Evolutionary conservation across 768 basidiomycete species (phyloP).

Genomic region (Omphalotus guepiniiformis): DNA sequence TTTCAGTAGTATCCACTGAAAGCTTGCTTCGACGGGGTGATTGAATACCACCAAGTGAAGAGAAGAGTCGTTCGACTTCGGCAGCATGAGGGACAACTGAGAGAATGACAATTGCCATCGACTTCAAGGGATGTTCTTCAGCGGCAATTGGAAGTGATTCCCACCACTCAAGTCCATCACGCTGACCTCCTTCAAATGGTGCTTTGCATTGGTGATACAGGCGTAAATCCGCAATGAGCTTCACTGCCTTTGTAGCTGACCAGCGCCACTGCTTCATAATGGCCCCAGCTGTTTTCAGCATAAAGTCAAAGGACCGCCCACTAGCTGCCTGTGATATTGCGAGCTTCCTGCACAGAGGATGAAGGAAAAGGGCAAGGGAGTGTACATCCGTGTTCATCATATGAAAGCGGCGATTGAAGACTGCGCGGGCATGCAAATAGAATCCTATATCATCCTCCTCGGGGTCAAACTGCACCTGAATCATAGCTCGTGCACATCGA

Average conservation of each 20-base stretch:
- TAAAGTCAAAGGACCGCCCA: constrained; percentile 16
- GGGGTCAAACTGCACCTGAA: constrained; percentile 12
- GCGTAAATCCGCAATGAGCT: constrained; percentile 19
- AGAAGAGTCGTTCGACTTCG: constrained; percentile 20
- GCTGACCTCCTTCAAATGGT: constrained; percentile 19
- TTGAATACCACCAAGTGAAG: constrained; percentile 17
- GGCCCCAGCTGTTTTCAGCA: constrained; percentile 15
- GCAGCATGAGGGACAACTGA: constrained; percentile 20
- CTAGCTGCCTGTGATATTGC: constrained; percentile 21
- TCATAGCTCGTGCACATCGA: constrained; percentile 16
- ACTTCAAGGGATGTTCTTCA: constrained; percentile 11
- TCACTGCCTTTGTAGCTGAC: constrained; percentile 15
- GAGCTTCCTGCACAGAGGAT: constrained; percentile 30
- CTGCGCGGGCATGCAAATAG: constrained; percentile 18
- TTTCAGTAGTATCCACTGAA: constrained; percentile 12
- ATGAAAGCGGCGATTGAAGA: constrained; percentile 27
- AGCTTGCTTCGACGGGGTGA: constrained; percentile 8
- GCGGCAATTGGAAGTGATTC: constrained; percentile 12
- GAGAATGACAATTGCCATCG: constrained; percentile 12
- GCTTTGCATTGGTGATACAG: constrained; percentile 17
- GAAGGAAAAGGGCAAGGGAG: constrained; percentile 29
- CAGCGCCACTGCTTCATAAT: constrained; percentile 24
- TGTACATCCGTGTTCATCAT: constrained; percentile 29
- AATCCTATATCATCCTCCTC: constrained; percentile 19
- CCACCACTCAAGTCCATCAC: constrained; percentile 25